These are phyloP conservation scores for Ustilago hordei DNA, from an alignment of 1,284 basidiomycete genomes.

Conservation along the genomic window DNA sequence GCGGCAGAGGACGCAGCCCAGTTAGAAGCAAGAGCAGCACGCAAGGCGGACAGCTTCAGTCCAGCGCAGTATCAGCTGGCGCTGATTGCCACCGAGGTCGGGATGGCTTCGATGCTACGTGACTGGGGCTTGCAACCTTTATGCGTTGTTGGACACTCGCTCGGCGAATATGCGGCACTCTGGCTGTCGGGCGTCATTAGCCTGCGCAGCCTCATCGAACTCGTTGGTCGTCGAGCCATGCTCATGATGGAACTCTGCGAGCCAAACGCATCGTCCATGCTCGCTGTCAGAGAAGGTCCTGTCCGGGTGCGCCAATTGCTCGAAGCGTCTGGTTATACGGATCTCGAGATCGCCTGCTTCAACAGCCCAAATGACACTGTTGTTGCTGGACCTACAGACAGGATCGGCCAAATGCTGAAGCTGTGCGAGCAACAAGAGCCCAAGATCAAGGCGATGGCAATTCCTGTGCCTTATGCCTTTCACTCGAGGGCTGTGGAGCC, in stretches of 20 bases:
- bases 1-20: too few relatives aligned
- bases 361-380: conserved; percentile 52
- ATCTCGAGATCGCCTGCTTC: conserved; percentile 50
- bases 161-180: conserved; percentile 54
- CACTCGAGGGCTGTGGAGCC: conserved; percentile 46
- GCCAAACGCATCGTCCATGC: conserved; percentile 50
- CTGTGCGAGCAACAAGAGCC: conserved; percentile 29
- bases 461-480: conserved; percentile 54
- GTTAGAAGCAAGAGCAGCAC: not conserved
- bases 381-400: conserved; percentile 35
- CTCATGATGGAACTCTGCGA: conserved; percentile 47
- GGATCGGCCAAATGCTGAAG: conserved; percentile 27
- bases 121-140: conserved; percentile 42
- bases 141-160: conserved; percentile 47
- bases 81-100: conserved; percentile 39
- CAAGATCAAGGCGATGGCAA: conserved; percentile 46
- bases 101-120: conserved; percentile 28
- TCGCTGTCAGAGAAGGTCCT: conserved; percentile 35
- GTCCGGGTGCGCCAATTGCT: conserved; percentile 27
- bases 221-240: conserved; percentile 43
- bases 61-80: conserved; percentile 51
- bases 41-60: conserved; percentile 35
- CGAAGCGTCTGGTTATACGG: conserved; percentile 6
- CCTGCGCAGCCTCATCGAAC: conserved; percentile 37
- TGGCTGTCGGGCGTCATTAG: conserved; percentile 37